Evolutionary conservation across 331 rosid genomes (phyloP).

Genomic region (Pyracantha coccinea): DNA sequence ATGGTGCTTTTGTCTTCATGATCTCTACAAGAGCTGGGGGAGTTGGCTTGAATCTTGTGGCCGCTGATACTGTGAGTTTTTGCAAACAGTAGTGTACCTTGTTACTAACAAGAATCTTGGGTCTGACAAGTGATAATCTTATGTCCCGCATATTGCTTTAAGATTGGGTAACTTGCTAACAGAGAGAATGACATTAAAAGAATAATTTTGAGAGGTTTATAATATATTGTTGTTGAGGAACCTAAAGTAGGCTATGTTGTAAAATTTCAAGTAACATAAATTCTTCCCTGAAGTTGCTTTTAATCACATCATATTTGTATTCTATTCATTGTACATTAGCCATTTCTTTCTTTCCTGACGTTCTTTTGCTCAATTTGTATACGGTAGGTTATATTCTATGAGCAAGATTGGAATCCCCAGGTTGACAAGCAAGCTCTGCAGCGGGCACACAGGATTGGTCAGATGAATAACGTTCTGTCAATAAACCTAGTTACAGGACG

Average conservation of each 20-base stretch:
- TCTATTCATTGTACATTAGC: background rate
- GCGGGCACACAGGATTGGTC: conserved; percentile 95
- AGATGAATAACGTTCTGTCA: conserved; percentile 67
- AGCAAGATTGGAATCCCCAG: conserved; percentile 99
- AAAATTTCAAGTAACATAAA: too few species aligned
- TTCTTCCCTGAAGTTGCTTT: conserved; percentile 1
- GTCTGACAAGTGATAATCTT: background rate
- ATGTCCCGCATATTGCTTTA: background rate
- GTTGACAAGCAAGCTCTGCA: conserved; percentile 95
- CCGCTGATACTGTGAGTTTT: conserved; percentile 88
- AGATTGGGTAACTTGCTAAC: background rate
- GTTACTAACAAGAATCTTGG: background rate
- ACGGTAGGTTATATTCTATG: conserved; percentile 85
- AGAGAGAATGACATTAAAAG: background rate
- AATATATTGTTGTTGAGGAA: background rate
- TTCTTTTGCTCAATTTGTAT: background rate
- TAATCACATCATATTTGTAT: background rate
- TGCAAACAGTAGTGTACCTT: background rate
- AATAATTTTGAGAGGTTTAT: background rate
- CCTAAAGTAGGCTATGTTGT: too few species aligned
- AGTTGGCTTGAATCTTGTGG: conserved; percentile 93
- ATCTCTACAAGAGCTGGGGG: conserved; percentile 99
- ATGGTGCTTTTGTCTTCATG: conserved; percentile 79
- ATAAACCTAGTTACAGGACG: conserved; percentile 63
- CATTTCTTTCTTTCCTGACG: background rate